A percentile compares a stretch with the other conserved stretches of the same genome.
Conservation (phyloP, 179 eudicot species). For the Silene noctiflora region DNA sequence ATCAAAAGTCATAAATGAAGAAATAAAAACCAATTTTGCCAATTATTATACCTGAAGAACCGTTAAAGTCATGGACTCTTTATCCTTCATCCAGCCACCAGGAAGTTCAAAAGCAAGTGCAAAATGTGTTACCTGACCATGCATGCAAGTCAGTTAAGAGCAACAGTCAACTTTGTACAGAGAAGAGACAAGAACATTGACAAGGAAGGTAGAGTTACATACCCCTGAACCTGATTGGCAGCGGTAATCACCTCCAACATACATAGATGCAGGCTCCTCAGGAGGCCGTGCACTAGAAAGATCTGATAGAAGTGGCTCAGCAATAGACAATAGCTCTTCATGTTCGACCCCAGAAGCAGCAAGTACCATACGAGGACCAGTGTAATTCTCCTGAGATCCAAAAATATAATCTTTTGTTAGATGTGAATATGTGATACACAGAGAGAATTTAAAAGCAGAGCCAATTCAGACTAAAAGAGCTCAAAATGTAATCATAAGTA, state of each 20-base stretch:
- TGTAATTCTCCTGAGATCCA: slow-evolving; percentile 63
- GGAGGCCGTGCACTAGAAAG: slow-evolving; percentile 46
- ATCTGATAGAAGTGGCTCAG: slow-evolving; percentile 85
- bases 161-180: background rate
- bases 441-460: background rate
- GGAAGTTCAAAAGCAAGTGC: slow-evolving; percentile 95
- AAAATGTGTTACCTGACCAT: slow-evolving; percentile 65
- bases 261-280: slow-evolving; percentile 56
- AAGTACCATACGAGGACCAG: slow-evolving; percentile 90
- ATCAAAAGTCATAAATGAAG: background rate
- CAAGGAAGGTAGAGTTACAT: slow-evolving; percentile 25
- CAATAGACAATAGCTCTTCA: slow-evolving; percentile 65
- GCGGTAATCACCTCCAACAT: slow-evolving; percentile 85
- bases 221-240: slow-evolving; percentile 76
- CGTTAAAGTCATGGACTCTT: slow-evolving; percentile 69
- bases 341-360: slow-evolving; percentile 95
- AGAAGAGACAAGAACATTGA: background rate
- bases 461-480: background rate
- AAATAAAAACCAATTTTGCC: background rate
- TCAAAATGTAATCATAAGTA: background rate
- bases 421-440: slow-evolving; percentile 3
- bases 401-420: slow-evolving; percentile 15
- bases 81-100: slow-evolving; percentile 83
- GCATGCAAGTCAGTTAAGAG: slow-evolving; percentile 11
- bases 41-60: slow-evolving; percentile 72